phyloP scores from a whole-genome alignment of 768 basidiomycete genomes.

The Steccherinum ochraceum region DNA sequence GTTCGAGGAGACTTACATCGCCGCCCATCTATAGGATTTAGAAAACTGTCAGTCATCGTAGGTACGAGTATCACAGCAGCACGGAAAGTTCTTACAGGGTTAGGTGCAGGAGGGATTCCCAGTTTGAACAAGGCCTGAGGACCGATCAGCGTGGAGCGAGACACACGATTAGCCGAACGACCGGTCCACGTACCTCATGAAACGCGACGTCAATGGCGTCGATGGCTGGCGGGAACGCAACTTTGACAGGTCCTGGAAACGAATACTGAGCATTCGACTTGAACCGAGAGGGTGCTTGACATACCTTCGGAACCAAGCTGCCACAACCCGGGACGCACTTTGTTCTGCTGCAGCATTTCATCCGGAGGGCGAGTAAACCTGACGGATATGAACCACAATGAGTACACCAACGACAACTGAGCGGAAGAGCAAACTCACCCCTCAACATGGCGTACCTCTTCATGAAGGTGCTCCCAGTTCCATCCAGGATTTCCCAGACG shows the following conservation, averaged over 20 bases:
- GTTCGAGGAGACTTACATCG: slow-evolving; percentile 8
- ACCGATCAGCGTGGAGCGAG: too few species aligned
- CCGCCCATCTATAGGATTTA: slow-evolving; percentile 4
- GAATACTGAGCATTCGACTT: too few species aligned
- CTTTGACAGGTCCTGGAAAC: too few species aligned
- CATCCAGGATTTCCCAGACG: slow-evolving; percentile 46
- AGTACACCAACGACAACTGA: not conserved
- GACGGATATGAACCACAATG: not conserved
- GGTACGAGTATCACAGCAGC: slow-evolving; percentile 21
- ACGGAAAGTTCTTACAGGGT: slow-evolving; percentile 31
- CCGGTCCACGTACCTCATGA: too few species aligned
- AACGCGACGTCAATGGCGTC: too few species aligned
- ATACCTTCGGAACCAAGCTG: too few species aligned
- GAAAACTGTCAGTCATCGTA: too few species aligned
- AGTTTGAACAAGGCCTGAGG: not conserved
- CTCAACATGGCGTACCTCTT: too few species aligned
- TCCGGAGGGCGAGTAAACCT: not conserved
- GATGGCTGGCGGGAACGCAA: too few species aligned
- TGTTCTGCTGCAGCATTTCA: not conserved
- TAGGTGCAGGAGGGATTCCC: not conserved
- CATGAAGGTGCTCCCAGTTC: slow-evolving; percentile 46
- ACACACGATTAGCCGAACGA: too few species aligned
- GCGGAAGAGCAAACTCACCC: not conserved
- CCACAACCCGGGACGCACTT: slow-evolving; percentile 22
- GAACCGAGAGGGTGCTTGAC: too few species aligned